phyloP scores from a whole-genome alignment of 345 rosid genomes.

The Pistacia integerrima region DNA sequence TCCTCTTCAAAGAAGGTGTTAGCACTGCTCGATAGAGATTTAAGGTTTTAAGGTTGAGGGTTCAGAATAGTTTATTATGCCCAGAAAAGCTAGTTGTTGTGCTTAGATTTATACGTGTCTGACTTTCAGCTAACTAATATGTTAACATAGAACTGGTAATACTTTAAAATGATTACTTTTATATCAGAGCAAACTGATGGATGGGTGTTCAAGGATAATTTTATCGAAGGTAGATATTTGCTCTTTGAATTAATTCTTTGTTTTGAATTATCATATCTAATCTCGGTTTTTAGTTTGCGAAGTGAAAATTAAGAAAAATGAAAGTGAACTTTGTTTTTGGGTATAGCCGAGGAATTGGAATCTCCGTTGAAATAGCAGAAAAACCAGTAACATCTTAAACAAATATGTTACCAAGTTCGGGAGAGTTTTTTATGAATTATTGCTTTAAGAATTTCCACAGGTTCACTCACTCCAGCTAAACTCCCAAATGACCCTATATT shows the following conservation, averaged over 20 bases:
- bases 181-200: background rate
- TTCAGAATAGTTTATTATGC: background rate
- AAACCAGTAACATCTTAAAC: too few species aligned
- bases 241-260: background rate
- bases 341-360: too few species aligned
- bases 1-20: constrained; percentile 31
- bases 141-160: constrained; percentile 3
- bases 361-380: too few species aligned
- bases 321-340: too few species aligned
- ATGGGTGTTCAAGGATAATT: background rate
- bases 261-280: background rate
- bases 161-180: background rate
- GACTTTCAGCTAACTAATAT: background rate
- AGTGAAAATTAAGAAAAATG: too few species aligned
- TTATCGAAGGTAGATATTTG: background rate
- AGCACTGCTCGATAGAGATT: constrained; percentile 17
- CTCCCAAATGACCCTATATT: too few species aligned
- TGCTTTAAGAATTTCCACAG: too few species aligned
- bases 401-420: too few species aligned
- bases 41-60: background rate
- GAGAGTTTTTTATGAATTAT: too few species aligned
- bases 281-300: background rate
- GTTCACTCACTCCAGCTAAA: too few species aligned
- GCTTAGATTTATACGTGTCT: background rate
- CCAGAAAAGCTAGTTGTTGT: background rate